Evolutionary conservation across 192 early-diverging fungal species (phyloP).

Genomic region (Geranomyces michiganensis): DNA sequence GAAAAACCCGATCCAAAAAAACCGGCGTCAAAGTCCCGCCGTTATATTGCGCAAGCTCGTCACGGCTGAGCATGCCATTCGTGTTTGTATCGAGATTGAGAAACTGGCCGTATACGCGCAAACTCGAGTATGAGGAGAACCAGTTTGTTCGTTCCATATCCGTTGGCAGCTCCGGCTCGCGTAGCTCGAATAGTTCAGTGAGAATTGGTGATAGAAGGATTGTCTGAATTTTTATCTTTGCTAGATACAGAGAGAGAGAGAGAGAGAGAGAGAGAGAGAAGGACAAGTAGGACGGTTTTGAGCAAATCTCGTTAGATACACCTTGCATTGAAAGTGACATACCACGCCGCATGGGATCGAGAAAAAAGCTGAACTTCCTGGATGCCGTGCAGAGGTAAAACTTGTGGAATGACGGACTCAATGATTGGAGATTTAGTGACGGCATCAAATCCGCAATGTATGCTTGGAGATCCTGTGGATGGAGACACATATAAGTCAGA

Average conservation of each 20-base stretch:
- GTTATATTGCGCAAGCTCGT: slow-evolving; percentile 48
- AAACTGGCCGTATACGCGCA: slow-evolving; percentile 55
- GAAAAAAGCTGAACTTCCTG: slow-evolving; percentile 58
- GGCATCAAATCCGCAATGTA: slow-evolving; percentile 57
- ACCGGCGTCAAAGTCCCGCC: slow-evolving; percentile 46
- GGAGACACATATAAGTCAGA: too few species aligned
- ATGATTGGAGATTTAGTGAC: slow-evolving; percentile 39
- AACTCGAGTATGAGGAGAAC: slow-evolving; percentile 47
- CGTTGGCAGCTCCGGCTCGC: slow-evolving; percentile 48
- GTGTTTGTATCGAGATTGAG: slow-evolving; percentile 51
- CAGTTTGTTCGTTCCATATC: slow-evolving; percentile 51
- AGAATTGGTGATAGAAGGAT: slow-evolving; percentile 57
- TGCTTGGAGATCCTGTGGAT: slow-evolving; percentile 40
- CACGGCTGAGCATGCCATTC: slow-evolving; percentile 53
- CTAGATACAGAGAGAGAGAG: slow-evolving; percentile 19
- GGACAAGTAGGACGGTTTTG: neutral
- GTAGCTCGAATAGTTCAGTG: slow-evolving; percentile 56
- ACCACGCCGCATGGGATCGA: slow-evolving; percentile 53
- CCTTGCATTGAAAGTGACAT: too few species aligned
- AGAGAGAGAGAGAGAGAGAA: too few species aligned
- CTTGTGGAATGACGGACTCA: slow-evolving; percentile 36
- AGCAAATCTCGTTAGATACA: too few species aligned
- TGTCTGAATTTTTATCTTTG: slow-evolving; percentile 48
- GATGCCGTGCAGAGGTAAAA: slow-evolving; percentile 55
- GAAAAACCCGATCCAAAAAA: slow-evolving; percentile 59